Evolutionary conservation across 441 rosid species (phyloP).

Genomic region (Populus hybrid): DNA sequence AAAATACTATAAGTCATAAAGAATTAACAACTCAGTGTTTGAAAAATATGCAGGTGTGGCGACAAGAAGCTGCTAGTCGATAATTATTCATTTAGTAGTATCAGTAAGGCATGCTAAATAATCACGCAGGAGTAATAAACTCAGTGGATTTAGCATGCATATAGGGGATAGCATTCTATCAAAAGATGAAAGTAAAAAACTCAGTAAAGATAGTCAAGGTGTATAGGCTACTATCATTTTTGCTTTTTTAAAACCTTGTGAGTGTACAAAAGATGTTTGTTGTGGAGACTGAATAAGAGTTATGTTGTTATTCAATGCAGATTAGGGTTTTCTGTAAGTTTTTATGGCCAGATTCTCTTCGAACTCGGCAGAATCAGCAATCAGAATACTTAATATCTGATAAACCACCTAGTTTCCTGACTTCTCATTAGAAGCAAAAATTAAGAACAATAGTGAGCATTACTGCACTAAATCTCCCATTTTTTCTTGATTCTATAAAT

Average conservation of each 20-base stretch:
- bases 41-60: background rate
- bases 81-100: background rate
- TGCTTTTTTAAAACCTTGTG: background rate
- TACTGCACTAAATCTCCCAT: background rate
- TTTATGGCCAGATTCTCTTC: background rate
- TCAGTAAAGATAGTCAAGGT: background rate
- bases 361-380: background rate
- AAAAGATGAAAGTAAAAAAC: background rate
- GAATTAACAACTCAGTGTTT: background rate
- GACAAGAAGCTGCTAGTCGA: background rate
- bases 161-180: background rate
- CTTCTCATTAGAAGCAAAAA: background rate
- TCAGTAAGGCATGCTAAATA: background rate
- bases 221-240: background rate
- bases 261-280: background rate
- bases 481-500: background rate
- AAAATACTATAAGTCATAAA: background rate
- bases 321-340: background rate
- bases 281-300: background rate
- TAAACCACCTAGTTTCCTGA: background rate
- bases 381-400: background rate
- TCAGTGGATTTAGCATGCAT: background rate
- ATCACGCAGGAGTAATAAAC: background rate
- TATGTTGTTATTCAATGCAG: no score
- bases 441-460: background rate